A percentile compares a stretch with the other conserved stretches of the same genome.
Conservation (phyloP, 257 asterid genomes). For the Asclepias syriaca region DNA sequence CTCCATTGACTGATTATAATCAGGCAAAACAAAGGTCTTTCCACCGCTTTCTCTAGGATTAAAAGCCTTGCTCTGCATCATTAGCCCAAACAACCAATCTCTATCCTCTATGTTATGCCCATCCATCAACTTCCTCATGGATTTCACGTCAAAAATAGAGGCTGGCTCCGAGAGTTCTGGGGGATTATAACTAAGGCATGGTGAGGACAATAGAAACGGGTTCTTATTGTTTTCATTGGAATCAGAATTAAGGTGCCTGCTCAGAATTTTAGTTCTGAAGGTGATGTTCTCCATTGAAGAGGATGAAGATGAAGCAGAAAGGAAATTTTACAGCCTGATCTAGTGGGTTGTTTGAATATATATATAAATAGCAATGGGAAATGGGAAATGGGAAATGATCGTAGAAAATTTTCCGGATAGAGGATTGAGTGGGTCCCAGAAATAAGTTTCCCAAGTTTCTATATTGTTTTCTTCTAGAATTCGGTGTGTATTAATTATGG, state of each 20-base stretch:
- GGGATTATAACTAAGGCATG: constrained; percentile 73
- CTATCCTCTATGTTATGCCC: constrained; percentile 71
- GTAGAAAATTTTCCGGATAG: too few relatives aligned
- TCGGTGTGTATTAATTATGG: too few relatives aligned
- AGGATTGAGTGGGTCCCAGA: not conserved
- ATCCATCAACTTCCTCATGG: constrained; percentile 79
- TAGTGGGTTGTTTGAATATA: not conserved
- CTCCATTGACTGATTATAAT: constrained; percentile 91
- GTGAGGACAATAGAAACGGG: constrained; percentile 32
- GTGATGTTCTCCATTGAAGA: constrained; percentile 51
- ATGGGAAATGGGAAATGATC: not conserved
- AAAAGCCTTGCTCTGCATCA: constrained; percentile 71
- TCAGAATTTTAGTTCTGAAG: constrained; percentile 62
- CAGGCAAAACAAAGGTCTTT: constrained; percentile 65
- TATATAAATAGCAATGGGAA: not conserved
- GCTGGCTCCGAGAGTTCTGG: constrained; percentile 60
- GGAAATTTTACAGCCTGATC: not conserved
- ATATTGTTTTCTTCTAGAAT: too few relatives aligned
- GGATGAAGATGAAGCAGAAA: not conserved
- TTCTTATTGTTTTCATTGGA: constrained; percentile 4
- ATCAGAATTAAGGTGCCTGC: constrained; percentile 52
- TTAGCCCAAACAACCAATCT: constrained; percentile 76
- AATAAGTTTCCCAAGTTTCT: not conserved
- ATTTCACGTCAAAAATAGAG: constrained; percentile 42
- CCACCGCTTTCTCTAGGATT: constrained; percentile 70